Conservation (phyloP, 2,329 filamentous ascomycete genomes). For the Fusarium hainanense region DNA sequence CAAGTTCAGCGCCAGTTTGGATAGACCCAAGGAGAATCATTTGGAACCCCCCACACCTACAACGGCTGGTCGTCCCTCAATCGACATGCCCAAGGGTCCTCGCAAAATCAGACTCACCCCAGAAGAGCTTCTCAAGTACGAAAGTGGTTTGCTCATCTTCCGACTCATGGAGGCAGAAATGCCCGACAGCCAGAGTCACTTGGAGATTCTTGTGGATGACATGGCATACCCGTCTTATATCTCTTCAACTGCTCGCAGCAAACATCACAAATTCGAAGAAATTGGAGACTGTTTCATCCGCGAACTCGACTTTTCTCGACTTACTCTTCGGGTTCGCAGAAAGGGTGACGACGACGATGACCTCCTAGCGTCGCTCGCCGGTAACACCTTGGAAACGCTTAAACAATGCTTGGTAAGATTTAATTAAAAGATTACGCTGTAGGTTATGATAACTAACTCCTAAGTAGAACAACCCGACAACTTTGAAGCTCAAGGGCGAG, state of each 20-base stretch:
- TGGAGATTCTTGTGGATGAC: constrained; percentile 94
- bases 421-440: too few relatives aligned
- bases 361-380: constrained; percentile 82
- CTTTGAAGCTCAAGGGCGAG: constrained; percentile 81
- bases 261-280: constrained; percentile 82
- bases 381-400: constrained; percentile 86
- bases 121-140: constrained; percentile 85
- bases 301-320: constrained; percentile 94
- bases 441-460: not conserved
- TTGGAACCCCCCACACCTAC: constrained; percentile 49
- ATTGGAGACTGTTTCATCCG: constrained; percentile 96
- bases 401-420: constrained; percentile 82
- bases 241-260: constrained; percentile 79
- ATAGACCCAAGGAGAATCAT: constrained; percentile 44
- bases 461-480: constrained; percentile 84
- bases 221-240: constrained; percentile 91
- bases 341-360: constrained; percentile 81
- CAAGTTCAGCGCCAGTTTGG: constrained; percentile 56
- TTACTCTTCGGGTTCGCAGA: constrained; percentile 87
- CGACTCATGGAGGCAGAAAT: constrained; percentile 92
- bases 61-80: constrained; percentile 58
- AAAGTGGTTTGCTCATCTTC: constrained; percentile 94
- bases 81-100: constrained; percentile 63
- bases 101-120: constrained; percentile 82
- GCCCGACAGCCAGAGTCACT: constrained; percentile 76